Base-by-base conservation (phyloP, 805 yeast species). In the Starmerella ratchasimensis region DNA sequence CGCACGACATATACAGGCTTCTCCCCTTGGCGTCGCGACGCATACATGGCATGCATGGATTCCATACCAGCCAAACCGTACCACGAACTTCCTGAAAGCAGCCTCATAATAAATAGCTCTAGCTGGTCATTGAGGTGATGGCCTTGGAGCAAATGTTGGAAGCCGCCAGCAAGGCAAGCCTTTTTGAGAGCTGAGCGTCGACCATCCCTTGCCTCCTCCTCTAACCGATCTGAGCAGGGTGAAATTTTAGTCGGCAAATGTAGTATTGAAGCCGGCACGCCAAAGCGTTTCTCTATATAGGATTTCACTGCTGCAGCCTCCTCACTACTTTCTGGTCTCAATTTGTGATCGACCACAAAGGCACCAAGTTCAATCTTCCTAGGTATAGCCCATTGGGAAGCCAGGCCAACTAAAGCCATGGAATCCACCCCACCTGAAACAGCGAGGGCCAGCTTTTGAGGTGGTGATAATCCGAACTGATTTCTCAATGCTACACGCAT, bases 341-440 rank as follows among this genome's bases (percentile, higher is more conserved):
- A 61, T 13, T 61, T 58, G 50, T 80, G 93, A 52, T 81, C 78
- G 0, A 80, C 68, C 0, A 86, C 76, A 26, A 77, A 61, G 3
- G 83, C 81, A 19, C 42, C 23, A 15, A 69, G 44, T 1, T 47
- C 41, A 2, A 59, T 50, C 5, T 56, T 49, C 33, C 58, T 43
- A 2, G 42, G 36, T 3, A 36, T 39, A 9, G 62, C 56, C 46
- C 60, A 68, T 19, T 58, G 54, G 0, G 60, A 43, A 4, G 76
- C 53, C 15, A 78, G 58, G 45, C 67, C 66, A 0, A 79, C 63
- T 31, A 80, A 54, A 11, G 80, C 74, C 73, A 80, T 74, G 1
- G 90, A 80, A 52, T 80, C 93, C 0, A 76, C 83, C 1, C 93
- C 93, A 1, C 93, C 93, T 13, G 83, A 74, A 1, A 80, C 65